phyloP scores from a whole-genome alignment of 352 stramenopile genomes.

The Pythium aristosporum region DNA sequence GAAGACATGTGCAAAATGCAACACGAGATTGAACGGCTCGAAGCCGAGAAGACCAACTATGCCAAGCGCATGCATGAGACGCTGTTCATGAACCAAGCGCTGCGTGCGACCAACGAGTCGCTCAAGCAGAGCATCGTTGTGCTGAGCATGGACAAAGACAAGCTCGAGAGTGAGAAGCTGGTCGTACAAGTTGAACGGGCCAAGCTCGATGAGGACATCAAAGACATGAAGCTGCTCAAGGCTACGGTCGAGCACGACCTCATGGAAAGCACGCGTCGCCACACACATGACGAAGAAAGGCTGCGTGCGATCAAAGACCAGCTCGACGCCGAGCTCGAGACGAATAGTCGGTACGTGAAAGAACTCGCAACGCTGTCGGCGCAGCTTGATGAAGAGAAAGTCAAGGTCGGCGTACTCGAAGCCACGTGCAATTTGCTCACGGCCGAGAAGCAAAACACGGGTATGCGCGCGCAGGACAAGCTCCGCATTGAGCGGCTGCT shows the following conservation, averaged over 20 bases:
- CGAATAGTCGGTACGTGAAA: slow-evolving; percentile 33
- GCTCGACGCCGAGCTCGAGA: slow-evolving; percentile 54
- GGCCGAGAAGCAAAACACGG: slow-evolving; percentile 72
- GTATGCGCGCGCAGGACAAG: slow-evolving; percentile 79
- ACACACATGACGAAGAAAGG: slow-evolving; percentile 48
- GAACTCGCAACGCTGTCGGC: slow-evolving; percentile 41
- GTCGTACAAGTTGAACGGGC: slow-evolving; percentile 35
- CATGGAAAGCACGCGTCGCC: slow-evolving; percentile 40
- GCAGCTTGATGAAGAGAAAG: slow-evolving; percentile 56
- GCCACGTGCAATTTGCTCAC: slow-evolving; percentile 65
- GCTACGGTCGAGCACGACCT: slow-evolving; percentile 47
- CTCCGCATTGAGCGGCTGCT: slow-evolving; percentile 72
- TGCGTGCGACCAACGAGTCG: slow-evolving; percentile 59
- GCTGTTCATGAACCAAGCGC: slow-evolving; percentile 73
- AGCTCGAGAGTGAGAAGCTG: slow-evolving; percentile 42
- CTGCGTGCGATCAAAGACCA: slow-evolving; percentile 70
- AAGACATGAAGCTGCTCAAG: slow-evolving; percentile 39
- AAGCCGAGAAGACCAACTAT: slow-evolving; percentile 58
- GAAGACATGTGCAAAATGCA: slow-evolving; percentile 67
- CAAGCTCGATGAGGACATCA: slow-evolving; percentile 29
- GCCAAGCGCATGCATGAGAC: slow-evolving; percentile 72
- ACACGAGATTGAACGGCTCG: slow-evolving; percentile 44
- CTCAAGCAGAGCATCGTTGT: slow-evolving; percentile 61
- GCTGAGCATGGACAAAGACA: slow-evolving; percentile 61
- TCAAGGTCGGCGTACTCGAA: slow-evolving; percentile 60